A percentile compares a stretch with the other conserved stretches of the same genome.
phyloP scores from a whole-genome alignment of 352 stramenopile genomes.

The Phytophthora citricola region DNA sequence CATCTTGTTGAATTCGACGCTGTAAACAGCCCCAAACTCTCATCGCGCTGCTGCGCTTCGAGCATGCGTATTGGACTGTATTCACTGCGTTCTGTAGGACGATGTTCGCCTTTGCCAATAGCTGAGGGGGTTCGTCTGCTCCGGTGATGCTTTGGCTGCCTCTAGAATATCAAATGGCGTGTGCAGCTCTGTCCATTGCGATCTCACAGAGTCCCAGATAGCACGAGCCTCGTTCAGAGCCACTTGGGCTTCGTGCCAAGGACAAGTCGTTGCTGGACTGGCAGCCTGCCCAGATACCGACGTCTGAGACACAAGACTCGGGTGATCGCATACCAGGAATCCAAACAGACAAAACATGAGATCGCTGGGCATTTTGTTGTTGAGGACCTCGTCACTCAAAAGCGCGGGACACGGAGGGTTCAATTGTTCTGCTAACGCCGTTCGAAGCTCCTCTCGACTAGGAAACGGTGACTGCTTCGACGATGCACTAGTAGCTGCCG shows the following conservation, averaged over 20 bases:
- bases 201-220: conserved; percentile 56
- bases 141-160: conserved; percentile 39
- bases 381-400: conserved; percentile 45
- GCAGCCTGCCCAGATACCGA: not conserved
- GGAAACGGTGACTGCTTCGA: conserved; percentile 41
- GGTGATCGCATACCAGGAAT: conserved; percentile 68
- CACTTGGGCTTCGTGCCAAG: conserved; percentile 64
- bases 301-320: conserved; percentile 34
- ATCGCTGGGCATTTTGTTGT: conserved; percentile 49
- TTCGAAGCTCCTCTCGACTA: conserved; percentile 49
- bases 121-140: conserved; percentile 48
- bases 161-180: conserved; percentile 69
- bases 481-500: conserved; percentile 1
- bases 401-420: conserved; percentile 51
- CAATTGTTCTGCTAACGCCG: conserved; percentile 45
- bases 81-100: conserved; percentile 75
- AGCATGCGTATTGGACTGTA: conserved; percentile 75
- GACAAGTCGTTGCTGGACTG: conserved; percentile 24
- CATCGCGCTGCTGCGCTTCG: conserved; percentile 56
- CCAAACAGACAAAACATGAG: conserved; percentile 65
- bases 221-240: conserved; percentile 50
- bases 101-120: conserved; percentile 63
- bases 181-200: conserved; percentile 67
- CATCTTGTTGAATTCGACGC: conserved; percentile 65
- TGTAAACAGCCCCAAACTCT: conserved; percentile 63